Evolutionary conservation across 2,329 filamentous ascomycete genomes (phyloP).

Genomic region (Penicillium hordei): DNA sequence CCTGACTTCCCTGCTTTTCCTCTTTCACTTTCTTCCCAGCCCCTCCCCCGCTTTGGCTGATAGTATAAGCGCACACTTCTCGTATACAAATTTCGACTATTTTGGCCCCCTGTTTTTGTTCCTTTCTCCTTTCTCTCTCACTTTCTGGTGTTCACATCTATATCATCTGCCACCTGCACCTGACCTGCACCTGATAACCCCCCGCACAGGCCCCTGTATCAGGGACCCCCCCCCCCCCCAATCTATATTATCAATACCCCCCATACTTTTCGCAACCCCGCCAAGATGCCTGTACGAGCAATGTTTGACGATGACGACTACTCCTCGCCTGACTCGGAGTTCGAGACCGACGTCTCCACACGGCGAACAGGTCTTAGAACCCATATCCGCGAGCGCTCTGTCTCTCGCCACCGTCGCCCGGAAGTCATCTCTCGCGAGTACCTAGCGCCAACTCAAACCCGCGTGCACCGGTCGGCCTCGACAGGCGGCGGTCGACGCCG

Average conservation of each 20-base stretch:
- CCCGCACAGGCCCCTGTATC: conserved; percentile 6
- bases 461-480: conserved; percentile 37
- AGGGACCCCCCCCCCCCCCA: not conserved
- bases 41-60: conserved; percentile 7
- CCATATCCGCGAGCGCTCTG: conserved; percentile 31
- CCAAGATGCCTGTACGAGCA: conserved; percentile 20
- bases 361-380: conserved; percentile 24
- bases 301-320: conserved; percentile 6
- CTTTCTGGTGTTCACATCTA: conserved; percentile 12
- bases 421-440: conserved; percentile 19
- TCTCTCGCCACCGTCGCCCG: conserved; percentile 34
- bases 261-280: not conserved
- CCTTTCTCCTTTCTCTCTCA: conserved; percentile 4
- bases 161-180: conserved; percentile 25
- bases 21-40: conserved; percentile 4
- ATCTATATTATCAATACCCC: not conserved
- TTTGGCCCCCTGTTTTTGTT: conserved; percentile 1
- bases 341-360: conserved; percentile 39
- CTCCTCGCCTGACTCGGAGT: conserved; percentile 33
- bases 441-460: conserved; percentile 28
- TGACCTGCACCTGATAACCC: conserved; percentile 1
- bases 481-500: conserved; percentile 34
- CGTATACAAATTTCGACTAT: conserved; percentile 11
- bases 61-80: conserved; percentile 4
- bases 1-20: not conserved